Evolutionary conservation across 2,329 filamentous ascomycete genomes (phyloP).

Genomic region (Sporothrix brasiliensis): DNA sequence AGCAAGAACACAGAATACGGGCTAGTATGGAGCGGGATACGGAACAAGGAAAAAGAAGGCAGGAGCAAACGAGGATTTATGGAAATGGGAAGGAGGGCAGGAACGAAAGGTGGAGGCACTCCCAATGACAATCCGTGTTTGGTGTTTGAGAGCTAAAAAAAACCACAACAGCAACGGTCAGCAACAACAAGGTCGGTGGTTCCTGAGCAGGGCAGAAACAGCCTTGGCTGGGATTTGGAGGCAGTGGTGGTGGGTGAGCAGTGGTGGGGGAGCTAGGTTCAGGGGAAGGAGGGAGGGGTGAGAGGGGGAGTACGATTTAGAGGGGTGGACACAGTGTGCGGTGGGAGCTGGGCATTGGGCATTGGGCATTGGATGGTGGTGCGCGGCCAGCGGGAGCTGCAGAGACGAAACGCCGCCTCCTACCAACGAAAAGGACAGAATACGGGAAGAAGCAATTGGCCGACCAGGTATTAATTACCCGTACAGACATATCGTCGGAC

Average conservation of each 20-base stretch:
- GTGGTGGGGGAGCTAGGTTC: slow-evolving; percentile 29
- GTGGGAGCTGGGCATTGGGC: slow-evolving; percentile 20
- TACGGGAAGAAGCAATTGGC: slow-evolving; percentile 15
- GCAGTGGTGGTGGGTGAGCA: slow-evolving; percentile 25
- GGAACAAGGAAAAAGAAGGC: slow-evolving; percentile 10
- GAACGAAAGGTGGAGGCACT: slow-evolving; percentile 15
- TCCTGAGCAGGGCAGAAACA: slow-evolving; percentile 23
- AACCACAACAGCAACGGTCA: slow-evolving; percentile 25
- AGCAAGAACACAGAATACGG: neutral
- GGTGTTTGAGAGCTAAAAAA: slow-evolving; percentile 26
- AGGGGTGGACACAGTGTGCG: slow-evolving; percentile 25
- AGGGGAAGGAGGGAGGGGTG: slow-evolving; percentile 27
- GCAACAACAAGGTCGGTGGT: slow-evolving; percentile 16
- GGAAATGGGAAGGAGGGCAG: slow-evolving; percentile 21
- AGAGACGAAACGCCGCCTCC: slow-evolving; percentile 16
- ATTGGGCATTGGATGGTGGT: slow-evolving; percentile 10
- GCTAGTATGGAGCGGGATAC: slow-evolving; percentile 7
- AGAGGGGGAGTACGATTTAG: slow-evolving; percentile 12
- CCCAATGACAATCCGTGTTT: slow-evolving; percentile 30
- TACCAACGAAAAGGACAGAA: slow-evolving; percentile 18
- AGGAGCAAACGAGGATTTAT: slow-evolving; percentile 21
- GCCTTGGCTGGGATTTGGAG: slow-evolving; percentile 29
- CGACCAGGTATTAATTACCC: neutral
- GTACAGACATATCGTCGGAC: neutral
- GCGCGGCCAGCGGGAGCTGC: slow-evolving; percentile 24